Base-by-base conservation (phyloP, 768 basidiomycete genomes). In the Vararia minispora region DNA sequence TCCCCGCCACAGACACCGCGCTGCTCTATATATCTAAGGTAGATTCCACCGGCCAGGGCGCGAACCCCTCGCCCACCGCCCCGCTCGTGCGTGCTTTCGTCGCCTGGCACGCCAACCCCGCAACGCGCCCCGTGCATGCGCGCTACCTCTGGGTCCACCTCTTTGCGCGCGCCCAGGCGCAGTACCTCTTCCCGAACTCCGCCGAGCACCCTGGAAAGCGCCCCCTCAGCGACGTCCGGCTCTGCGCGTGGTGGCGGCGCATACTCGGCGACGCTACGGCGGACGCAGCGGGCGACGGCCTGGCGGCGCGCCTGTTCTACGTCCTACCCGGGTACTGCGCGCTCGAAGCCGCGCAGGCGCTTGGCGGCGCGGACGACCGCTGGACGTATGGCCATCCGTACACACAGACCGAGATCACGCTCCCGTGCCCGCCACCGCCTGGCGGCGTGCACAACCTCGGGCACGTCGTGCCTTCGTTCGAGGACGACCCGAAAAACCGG, bases 401-500 rank as follows among this genome's bases (percentile, higher is more conserved):
- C 49, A 60, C 65, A 0, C 55, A 61, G 43, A 53, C 46, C 5
- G 57, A 63, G 8, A 54, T 62, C 8, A 50, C 69, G 53, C 63
- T 69, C 36, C 44, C 70, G 57, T 53, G 72, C 66, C 51, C 72
- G 64, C 27, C 73, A 65, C 50, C 64, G 65, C 46, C 55, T 1
- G 58, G 61, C 34, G 49, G 45, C 28, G 37, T 48, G 46, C 57
- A 52, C 21, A 69, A 72, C 41, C 62, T 92, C 22, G 88, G 84
- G 1, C 69, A 76, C 39, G 72, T 72, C 36, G 80, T 99, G 16
- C 95, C 95, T 2, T 80, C 74, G 39, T 89, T 98, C 53, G 85
- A 90, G n/a, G 95, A 99, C 52, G 91, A 95, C 57, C 92, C 95
- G 6, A 97, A 98, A 58, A 76, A 85, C 40, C 74, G 95, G 13